Evolutionary conservation across 31 red algal species (phyloP), one percentile per base, ranked within the genome.

Genomic region (Odonthalia washingtoniensis): DNA sequence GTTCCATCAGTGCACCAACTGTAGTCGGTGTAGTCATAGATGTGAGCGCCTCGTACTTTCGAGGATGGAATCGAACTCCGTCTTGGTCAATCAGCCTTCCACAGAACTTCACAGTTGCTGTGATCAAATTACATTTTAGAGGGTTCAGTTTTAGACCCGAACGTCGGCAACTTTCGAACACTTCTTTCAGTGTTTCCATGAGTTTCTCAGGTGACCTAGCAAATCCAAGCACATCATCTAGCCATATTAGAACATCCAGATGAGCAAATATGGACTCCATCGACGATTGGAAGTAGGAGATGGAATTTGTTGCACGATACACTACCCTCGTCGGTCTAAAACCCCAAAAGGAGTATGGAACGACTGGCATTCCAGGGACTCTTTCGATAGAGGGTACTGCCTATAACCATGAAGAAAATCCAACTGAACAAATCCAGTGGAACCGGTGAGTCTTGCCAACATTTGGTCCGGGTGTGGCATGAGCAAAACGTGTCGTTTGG

Each of bases 351-450:
- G 88, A 16, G 88, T 91, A 21, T 77, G 27, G 49, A 91, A 84
- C 1, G 45, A 84, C 43, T 77, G 78, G 32, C 65, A 84, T 68
- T 91, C 78, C 16, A 70, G 88, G 4, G 79, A 91, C 1, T 76
- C 38, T 49, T 76, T 37, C 1, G 3, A n/a, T 4, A 91, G 72
- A 31, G 72, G 88, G 1, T 83, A 66, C 53, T 91, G 78, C 80
- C 88, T 83, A 70, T 91, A 91, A 0, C 68, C 88, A 70, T 83
- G 80, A 46, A 84, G 35, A 21, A 91, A 67, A 57, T 91, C 88
- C 35, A 91, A 3, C 2, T 57, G 68, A 41, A 77, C 60, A 5
- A 6, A 91, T 18, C 26, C 37, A 9, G 42, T 83, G 16, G 2
- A 12, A 63, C 77, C 77, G n/a, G 44, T 33, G 5, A 90, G 41